Evolutionary conservation across 805 yeast genomes (phyloP).

Genomic region (Nakazawaea laoshanensis): DNA sequence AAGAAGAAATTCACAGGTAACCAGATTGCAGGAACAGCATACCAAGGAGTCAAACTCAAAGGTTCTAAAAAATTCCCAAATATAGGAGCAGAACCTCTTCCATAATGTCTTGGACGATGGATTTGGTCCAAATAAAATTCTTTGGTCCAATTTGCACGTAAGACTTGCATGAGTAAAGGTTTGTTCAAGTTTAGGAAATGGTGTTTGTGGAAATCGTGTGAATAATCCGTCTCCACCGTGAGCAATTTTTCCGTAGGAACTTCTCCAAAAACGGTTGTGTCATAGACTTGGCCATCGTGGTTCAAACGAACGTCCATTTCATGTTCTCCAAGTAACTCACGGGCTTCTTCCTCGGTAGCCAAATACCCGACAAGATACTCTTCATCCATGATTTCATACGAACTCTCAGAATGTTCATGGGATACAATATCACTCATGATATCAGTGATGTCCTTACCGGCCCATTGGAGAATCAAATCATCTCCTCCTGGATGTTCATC

Average conservation of each 20-base stretch:
- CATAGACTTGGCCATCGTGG: conserved; percentile 28
- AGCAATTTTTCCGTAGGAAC: conserved; percentile 69
- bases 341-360: conserved; percentile 75
- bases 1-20: conserved; percentile 67
- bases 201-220: conserved; percentile 64
- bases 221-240: conserved; percentile 70
- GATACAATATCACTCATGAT: conserved; percentile 63
- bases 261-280: conserved; percentile 49
- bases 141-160: conserved; percentile 67
- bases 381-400: conserved; percentile 87
- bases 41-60: conserved; percentile 88
- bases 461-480: conserved; percentile 47
- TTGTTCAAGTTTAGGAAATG: conserved; percentile 78
- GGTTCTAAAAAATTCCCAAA: conserved; percentile 96
- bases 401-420: conserved; percentile 79
- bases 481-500: conserved; percentile 70
- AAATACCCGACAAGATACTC: conserved; percentile 73
- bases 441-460: conserved; percentile 58
- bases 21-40: conserved; percentile 84
- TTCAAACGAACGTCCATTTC: conserved; percentile 50
- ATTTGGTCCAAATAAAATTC: conserved; percentile 93
- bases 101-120: conserved; percentile 97
- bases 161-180: conserved; percentile 77
- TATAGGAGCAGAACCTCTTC: conserved; percentile 91
- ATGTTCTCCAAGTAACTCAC: conserved; percentile 55